Percentiles rank a stretch among this genome's conserved stretches.
Conservation (phyloP, 345 rosid genomes). For the sweet orange (Citrus sinensis) region DNA sequence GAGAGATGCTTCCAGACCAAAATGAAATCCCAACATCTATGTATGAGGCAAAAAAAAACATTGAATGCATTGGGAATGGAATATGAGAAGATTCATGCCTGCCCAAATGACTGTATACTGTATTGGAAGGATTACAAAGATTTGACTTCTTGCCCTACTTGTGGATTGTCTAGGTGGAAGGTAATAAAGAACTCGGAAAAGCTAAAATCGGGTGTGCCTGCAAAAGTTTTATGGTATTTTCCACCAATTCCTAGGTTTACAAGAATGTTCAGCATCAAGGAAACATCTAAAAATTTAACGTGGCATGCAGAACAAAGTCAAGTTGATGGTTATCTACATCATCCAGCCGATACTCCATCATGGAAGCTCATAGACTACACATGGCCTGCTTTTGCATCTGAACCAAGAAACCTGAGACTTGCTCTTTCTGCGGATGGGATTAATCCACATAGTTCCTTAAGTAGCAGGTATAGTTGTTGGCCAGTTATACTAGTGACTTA, state of each 20-base stretch:
- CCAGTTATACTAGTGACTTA: too few relatives aligned
- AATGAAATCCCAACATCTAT: background rate
- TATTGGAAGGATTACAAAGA: background rate
- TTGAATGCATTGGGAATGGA: background rate
- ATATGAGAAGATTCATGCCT: background rate
- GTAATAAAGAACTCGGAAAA: background rate
- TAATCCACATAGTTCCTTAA: too few relatives aligned
- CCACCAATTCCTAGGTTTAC: background rate
- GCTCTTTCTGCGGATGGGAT: too few relatives aligned
- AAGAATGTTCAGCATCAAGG: background rate
- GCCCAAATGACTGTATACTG: background rate
- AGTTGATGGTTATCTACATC: background rate
- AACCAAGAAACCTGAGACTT: too few relatives aligned
- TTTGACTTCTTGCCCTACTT: background rate
- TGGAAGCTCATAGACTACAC: too few relatives aligned
- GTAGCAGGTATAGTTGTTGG: too few relatives aligned
- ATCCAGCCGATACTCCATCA: background rate
- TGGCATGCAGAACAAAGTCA: background rate
- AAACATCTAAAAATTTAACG: background rate
- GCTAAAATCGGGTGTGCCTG: rapidly evolving
- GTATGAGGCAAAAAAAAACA: background rate
- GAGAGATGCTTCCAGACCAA: background rate
- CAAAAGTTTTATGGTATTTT: background rate
- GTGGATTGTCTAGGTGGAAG: background rate
- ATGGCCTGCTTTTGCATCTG: too few relatives aligned